Percentiles rank a stretch among this genome's conserved stretches.
These are phyloP conservation scores for Arthrobotrys megalospora DNA, from an alignment of 2,329 filamentous ascomycete genomes.

Conservation along the genomic window DNA sequence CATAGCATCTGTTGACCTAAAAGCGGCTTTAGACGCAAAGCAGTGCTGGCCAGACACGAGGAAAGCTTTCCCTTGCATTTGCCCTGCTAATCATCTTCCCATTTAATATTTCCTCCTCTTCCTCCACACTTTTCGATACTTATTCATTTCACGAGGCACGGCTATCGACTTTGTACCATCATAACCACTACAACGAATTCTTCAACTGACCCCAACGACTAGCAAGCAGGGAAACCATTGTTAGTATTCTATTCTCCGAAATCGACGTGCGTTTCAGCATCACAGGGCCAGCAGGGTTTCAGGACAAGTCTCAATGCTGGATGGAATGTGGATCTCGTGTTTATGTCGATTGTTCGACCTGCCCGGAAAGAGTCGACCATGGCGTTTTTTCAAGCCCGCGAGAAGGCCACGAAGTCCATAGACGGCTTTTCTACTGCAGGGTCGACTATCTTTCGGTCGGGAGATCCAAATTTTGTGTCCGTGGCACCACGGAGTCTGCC, in stretches of 20 bases:
- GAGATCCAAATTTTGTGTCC: slow-evolving; percentile 57
- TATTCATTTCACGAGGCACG: slow-evolving; percentile 31
- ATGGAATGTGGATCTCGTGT: slow-evolving; percentile 57
- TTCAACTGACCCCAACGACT: slow-evolving; percentile 16
- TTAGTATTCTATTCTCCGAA: slow-evolving; percentile 49
- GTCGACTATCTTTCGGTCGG: slow-evolving; percentile 57
- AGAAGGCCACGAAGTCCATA: slow-evolving; percentile 44
- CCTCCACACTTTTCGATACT: slow-evolving; percentile 60
- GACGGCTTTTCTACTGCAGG: slow-evolving; percentile 46
- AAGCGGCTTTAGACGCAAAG: slow-evolving; percentile 60
- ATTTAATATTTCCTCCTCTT: slow-evolving; percentile 61
- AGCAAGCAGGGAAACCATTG: slow-evolving; percentile 53
- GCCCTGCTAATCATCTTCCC: slow-evolving; percentile 61
- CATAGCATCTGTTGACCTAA: slow-evolving; percentile 60
- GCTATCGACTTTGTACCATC: slow-evolving; percentile 38
- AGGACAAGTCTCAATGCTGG: slow-evolving; percentile 50
- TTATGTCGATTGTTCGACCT: slow-evolving; percentile 57
- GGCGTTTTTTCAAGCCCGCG: slow-evolving; percentile 49
- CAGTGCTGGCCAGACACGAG: slow-evolving; percentile 57
- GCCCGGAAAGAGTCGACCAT: slow-evolving; percentile 49
- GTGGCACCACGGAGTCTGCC: slow-evolving; percentile 58
- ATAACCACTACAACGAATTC: slow-evolving; percentile 19
- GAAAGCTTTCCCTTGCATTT: slow-evolving; percentile 59
- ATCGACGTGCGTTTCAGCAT: slow-evolving; percentile 28
- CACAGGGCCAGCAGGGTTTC: slow-evolving; percentile 53